Percentiles rank a stretch among this genome's conserved stretches.
Conservation (phyloP, 2,329 filamentous ascomycete species). For the Penicillium brevicompactum region DNA sequence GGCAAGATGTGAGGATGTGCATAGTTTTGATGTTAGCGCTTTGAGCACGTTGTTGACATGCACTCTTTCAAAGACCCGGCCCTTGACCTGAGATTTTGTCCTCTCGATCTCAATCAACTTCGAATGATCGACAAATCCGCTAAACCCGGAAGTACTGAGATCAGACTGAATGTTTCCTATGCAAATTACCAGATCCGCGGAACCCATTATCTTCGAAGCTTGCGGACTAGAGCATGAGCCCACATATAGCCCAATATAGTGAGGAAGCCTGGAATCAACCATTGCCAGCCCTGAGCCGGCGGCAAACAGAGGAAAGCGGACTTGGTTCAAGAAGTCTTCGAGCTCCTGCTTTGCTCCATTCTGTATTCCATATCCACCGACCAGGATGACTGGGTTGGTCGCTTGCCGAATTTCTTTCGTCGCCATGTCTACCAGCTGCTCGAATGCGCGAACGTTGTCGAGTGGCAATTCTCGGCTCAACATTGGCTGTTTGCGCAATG, state of each 20-base stretch:
- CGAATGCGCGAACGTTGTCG: not conserved
- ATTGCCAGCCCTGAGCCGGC: constrained; percentile 84
- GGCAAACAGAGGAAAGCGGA: constrained; percentile 73
- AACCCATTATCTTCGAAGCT: not conserved
- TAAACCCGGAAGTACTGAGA: constrained; percentile 2
- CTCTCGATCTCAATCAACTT: not conserved
- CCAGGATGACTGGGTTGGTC: not conserved
- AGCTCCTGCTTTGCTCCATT: constrained; percentile 69
- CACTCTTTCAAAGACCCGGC: not conserved
- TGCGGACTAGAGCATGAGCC: not conserved
- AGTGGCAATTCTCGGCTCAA: not conserved
- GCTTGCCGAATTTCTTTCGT: not conserved
- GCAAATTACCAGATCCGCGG: constrained; percentile 7
- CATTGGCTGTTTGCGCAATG: not conserved
- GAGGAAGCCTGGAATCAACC: constrained; percentile 69
- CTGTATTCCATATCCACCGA: not conserved
- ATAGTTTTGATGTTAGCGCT: not conserved
- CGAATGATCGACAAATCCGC: not conserved
- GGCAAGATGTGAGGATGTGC: not conserved
- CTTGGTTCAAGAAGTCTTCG: constrained; percentile 72
- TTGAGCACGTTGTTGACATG: not conserved
- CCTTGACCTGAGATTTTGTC: not conserved
- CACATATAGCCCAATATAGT: constrained; percentile 74
- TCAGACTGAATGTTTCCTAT: constrained; percentile 8
- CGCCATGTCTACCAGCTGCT: not conserved